A percentile compares a stretch with the other conserved stretches of the same genome.
These are phyloP conservation scores for Rhazya stricta DNA, from an alignment of 257 asterid species.

Conservation along the genomic window DNA sequence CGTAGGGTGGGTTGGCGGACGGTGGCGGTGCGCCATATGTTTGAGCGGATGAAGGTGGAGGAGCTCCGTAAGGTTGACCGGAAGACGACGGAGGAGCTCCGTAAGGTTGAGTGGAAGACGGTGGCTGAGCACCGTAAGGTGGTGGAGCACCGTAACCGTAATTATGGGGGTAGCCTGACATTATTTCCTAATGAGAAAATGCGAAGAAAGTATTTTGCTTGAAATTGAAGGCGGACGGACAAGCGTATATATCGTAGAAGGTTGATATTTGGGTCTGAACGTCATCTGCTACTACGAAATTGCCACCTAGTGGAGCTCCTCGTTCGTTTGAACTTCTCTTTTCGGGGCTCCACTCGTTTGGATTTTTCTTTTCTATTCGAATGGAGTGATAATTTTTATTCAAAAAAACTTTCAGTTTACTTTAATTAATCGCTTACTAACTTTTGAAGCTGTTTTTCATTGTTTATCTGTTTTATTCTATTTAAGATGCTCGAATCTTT, in stretches of 20 bases:
- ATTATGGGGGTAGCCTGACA: conserved; percentile 63
- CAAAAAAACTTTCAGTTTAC: no score
- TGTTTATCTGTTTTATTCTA: no score
- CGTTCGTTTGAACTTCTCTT: background rate
- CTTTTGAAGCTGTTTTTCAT: no score
- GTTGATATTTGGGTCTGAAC: background rate
- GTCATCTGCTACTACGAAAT: background rate
- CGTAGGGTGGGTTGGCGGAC: conserved; percentile 22
- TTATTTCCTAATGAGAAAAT: background rate
- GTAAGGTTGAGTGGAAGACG: conserved; percentile 45
- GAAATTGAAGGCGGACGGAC: background rate
- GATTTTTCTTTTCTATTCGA: background rate
- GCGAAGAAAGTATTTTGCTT: background rate
- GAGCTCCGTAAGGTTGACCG: conserved; percentile 24
- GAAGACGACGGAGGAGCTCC: conserved; percentile 22
- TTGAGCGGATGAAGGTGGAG: conserved; percentile 28
- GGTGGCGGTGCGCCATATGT: conserved; percentile 26
- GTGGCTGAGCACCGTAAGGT: conserved; percentile 26
- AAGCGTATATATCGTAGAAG: background rate
- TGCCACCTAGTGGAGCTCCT: background rate
- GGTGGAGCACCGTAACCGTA: conserved; percentile 26
- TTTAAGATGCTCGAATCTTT: no score
- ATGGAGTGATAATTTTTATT: no score
- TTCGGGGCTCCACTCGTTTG: background rate
- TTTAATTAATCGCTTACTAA: no score